A percentile compares a stretch with the other conserved stretches of the same genome.
Conservation (phyloP, 2,329 filamentous ascomycete genomes). For the Rutstroemia sp. region DNA sequence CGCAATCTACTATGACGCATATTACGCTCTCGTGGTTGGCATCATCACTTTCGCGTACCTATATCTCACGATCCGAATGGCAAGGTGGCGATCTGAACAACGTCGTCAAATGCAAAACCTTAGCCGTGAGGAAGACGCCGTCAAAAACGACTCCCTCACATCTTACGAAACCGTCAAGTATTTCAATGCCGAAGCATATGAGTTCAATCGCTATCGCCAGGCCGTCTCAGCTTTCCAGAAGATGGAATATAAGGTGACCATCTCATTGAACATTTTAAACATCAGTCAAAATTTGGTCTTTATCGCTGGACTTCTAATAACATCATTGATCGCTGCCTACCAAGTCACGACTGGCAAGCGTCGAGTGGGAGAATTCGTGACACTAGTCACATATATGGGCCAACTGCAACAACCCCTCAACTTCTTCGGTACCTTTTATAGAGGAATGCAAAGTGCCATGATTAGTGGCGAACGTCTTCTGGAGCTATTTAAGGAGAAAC, state of each 20-base stretch:
- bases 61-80: slow-evolving; percentile 93
- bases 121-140: slow-evolving; percentile 88
- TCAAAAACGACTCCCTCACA: slow-evolving; percentile 97
- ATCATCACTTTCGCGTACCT: slow-evolving; percentile 95
- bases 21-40: slow-evolving; percentile 83
- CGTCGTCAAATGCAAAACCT: slow-evolving; percentile 92
- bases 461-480: slow-evolving; percentile 94
- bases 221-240: slow-evolving; percentile 66
- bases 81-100: slow-evolving; percentile 84
- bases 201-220: slow-evolving; percentile 64
- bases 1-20: slow-evolving; percentile 69
- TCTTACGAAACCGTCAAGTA: slow-evolving; percentile 97
- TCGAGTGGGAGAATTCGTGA: slow-evolving; percentile 64
- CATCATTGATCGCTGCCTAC: slow-evolving; percentile 67
- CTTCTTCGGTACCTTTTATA: slow-evolving; percentile 91
- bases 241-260: slow-evolving; percentile 69
- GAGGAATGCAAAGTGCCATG: slow-evolving; percentile 92
- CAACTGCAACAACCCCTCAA: slow-evolving; percentile 77
- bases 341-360: slow-evolving; percentile 63
- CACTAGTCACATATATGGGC: slow-evolving; percentile 67
- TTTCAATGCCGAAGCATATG: slow-evolving; percentile 77
- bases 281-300: slow-evolving; percentile 75
- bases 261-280: slow-evolving; percentile 73
- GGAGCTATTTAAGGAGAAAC: slow-evolving; percentile 92
- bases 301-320: slow-evolving; percentile 65